Conservation (phyloP, 176 grass and related monocot genomes). For the Poa pratensis region DNA sequence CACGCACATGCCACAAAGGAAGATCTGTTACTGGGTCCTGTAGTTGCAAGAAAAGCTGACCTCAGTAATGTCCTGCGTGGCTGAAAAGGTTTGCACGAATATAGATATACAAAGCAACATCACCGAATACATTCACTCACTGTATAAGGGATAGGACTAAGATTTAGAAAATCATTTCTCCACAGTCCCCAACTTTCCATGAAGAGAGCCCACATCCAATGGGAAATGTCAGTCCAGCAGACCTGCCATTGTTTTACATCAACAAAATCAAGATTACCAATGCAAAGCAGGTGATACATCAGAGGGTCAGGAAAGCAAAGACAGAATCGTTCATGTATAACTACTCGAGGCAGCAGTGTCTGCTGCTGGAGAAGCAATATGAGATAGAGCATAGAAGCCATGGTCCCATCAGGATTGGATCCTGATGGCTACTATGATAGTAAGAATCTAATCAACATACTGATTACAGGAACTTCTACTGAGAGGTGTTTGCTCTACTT, state of each 20-base stretch:
- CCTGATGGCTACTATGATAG: not conserved
- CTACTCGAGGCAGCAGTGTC: not conserved
- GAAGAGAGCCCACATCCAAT: constrained; percentile 97
- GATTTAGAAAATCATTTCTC: constrained; percentile 78
- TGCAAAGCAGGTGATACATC: constrained; percentile 37
- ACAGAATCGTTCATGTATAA: constrained; percentile 7
- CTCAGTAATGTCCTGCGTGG: constrained; percentile 23
- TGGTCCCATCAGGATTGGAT: not conserved
- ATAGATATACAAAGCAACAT: not conserved
- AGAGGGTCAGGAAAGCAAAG: not conserved
- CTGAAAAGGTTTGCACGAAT: not conserved
- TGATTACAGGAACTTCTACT: not conserved
- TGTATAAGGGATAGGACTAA: constrained; percentile 83
- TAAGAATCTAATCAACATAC: constrained; percentile 9
- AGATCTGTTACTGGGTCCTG: constrained; percentile 96
- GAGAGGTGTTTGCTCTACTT: not conserved
- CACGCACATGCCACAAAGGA: constrained; percentile 66
- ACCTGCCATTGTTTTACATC: constrained; percentile 54
- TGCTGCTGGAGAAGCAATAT: not conserved
- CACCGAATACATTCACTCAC: constrained; percentile 46
- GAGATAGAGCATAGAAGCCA: not conserved
- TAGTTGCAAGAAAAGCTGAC: constrained; percentile 54
- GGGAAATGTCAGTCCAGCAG: constrained; percentile 76
- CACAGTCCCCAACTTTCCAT: constrained; percentile 83
- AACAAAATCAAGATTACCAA: not conserved